Evolutionary conservation across 345 rosid species (phyloP).

Genomic region (Boechera divaricarpa): DNA sequence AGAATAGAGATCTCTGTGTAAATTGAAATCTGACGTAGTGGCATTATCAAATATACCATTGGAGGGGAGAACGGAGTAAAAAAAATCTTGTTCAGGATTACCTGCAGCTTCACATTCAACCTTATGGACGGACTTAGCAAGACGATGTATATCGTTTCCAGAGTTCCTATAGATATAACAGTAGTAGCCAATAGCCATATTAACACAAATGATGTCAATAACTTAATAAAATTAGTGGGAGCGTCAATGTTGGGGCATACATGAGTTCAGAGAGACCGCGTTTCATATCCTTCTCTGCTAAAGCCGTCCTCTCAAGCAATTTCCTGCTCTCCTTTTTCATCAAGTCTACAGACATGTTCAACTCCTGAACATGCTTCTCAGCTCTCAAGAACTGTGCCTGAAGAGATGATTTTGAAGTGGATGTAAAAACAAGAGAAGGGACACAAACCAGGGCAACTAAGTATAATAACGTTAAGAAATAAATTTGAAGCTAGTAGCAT

Average conservation of each 20-base stretch:
- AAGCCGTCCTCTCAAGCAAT: constrained; percentile 85
- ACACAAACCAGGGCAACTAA: constrained; percentile 10
- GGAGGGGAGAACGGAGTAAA: neutral
- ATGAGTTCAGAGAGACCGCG: constrained; percentile 73
- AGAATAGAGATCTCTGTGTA: constrained; percentile 6
- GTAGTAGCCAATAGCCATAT: constrained; percentile 29
- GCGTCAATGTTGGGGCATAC: constrained; percentile 45
- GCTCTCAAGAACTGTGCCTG: constrained; percentile 81
- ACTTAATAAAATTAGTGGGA: neutral
- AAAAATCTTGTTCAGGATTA: constrained; percentile 35
- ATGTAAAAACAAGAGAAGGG: constrained; percentile 8
- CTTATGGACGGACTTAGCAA: constrained; percentile 74
- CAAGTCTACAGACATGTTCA: constrained; percentile 74
- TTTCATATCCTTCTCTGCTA: constrained; percentile 87
- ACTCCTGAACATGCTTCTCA: constrained; percentile 80
- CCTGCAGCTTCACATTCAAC: constrained; percentile 83
- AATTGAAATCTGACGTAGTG: constrained; percentile 18
- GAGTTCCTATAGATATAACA: constrained; percentile 59
- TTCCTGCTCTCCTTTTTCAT: constrained; percentile 89
- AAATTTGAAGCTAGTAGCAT: constrained; percentile 1
- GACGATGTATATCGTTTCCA: constrained; percentile 71
- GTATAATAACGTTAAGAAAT: neutral
- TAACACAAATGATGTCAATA: constrained; percentile 21
- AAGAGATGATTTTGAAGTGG: constrained; percentile 27
- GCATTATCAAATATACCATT: constrained; percentile 18